Percentiles rank a stretch among this genome's conserved stretches.
Conservation (phyloP, 345 rosid species). For the Rubroshorea leprosula region DNA sequence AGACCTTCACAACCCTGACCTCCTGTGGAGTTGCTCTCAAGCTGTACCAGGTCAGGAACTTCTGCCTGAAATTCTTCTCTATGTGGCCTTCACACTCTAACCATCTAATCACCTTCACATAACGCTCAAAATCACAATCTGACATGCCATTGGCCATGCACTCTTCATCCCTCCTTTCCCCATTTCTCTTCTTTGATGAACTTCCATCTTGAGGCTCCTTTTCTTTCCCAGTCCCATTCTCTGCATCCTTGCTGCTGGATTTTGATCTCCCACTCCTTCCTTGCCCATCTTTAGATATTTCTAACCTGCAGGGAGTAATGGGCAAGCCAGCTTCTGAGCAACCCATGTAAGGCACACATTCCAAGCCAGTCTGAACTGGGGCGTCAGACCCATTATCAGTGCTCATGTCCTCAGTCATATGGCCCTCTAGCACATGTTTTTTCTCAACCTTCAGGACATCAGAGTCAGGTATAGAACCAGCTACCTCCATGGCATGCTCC, state of each 20-base stretch:
- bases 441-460: conserved; percentile 30
- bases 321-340: conserved; percentile 54
- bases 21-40: conserved; percentile 76
- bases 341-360: conserved; percentile 36
- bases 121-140: conserved; percentile 64
- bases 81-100: conserved; percentile 83
- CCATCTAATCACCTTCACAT: conserved; percentile 74
- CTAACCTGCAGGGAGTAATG: conserved; percentile 73
- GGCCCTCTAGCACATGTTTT: conserved; percentile 27
- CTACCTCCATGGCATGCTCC: conserved; percentile 21
- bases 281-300: conserved; percentile 43
- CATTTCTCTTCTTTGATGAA: conserved; percentile 46
- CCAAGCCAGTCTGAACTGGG: conserved; percentile 34
- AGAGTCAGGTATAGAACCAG: conserved; percentile 25
- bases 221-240: conserved; percentile 30
- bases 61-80: conserved; percentile 88
- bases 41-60: conserved; percentile 93
- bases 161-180: conserved; percentile 38
- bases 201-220: conserved; percentile 53
- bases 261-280: conserved; percentile 45
- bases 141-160: conserved; percentile 38
- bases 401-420: conserved; percentile 33
- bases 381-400: conserved; percentile 34
- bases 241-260: conserved; percentile 35
- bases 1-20: conserved; percentile 74